These are phyloP conservation scores for Emergomyces pasteurianus DNA, from an alignment of 2,329 filamentous ascomycete genomes.

Conservation along the genomic window DNA sequence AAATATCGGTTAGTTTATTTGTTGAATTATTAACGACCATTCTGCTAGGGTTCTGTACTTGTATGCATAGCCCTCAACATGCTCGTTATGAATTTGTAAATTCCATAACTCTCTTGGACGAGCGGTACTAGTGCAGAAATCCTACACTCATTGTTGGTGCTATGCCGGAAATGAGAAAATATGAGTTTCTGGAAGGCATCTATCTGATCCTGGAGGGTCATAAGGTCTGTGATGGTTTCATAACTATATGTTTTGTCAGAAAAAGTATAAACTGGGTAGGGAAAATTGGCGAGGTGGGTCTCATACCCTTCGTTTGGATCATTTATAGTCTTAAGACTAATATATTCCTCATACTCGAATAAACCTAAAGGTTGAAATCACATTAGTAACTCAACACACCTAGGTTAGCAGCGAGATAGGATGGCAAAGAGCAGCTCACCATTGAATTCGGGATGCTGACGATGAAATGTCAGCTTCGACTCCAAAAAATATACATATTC, in stretches of 20 bases:
- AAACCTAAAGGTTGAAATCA: conserved; percentile 40
- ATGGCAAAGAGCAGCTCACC: conserved; percentile 38
- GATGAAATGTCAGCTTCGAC: conserved; percentile 91
- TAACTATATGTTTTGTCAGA: conserved; percentile 37
- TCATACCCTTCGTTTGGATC: conserved; percentile 87
- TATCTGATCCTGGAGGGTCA: conserved; percentile 95
- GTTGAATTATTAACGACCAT: conserved; percentile 2
- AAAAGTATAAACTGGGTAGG: neutral
- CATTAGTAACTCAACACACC: neutral
- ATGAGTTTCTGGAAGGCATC: conserved; percentile 97
- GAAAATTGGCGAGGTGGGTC: conserved; percentile 4
- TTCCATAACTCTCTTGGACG: conserved; percentile 96
- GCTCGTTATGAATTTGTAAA: conserved; percentile 99
- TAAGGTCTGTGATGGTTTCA: conserved; percentile 92
- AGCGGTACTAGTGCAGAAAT: conserved; percentile 88
- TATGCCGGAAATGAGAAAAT: conserved; percentile 87
- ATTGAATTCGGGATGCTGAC: conserved; percentile 95
- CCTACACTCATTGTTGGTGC: conserved; percentile 89
- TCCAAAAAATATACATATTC: conserved; percentile 96
- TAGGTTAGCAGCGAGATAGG: neutral
- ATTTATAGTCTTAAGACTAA: conserved; percentile 94
- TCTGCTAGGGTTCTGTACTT: conserved; percentile 42
- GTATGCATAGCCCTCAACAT: conserved; percentile 98
- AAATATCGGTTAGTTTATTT: conserved; percentile 9
- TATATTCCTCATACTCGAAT: conserved; percentile 98